Conservation (phyloP, 2,329 filamentous ascomycete species). For the Simplicillium sp. region DNA sequence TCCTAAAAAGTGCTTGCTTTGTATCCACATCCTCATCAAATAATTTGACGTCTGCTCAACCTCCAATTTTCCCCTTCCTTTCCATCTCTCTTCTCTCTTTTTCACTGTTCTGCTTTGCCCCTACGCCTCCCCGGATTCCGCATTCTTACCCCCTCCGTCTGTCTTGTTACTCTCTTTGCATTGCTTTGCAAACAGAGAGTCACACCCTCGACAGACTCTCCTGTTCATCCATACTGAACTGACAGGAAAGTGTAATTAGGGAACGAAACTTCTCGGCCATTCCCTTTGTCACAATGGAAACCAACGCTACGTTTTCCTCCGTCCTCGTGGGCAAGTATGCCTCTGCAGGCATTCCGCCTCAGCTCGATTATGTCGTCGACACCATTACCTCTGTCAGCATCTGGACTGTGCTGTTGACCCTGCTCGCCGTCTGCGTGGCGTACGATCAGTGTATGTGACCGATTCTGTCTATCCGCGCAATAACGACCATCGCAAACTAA, state of each 20-base stretch:
- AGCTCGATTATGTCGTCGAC: slow-evolving; percentile 46
- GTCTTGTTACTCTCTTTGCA: not conserved
- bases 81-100: not conserved
- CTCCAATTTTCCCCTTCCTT: not conserved
- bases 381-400: slow-evolving; percentile 46
- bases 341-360: slow-evolving; percentile 40
- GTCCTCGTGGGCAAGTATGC: slow-evolving; percentile 51
- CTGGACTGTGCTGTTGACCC: slow-evolving; percentile 56
- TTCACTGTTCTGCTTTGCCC: not conserved
- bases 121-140: too few relatives aligned
- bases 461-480: not conserved
- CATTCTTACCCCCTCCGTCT: too few relatives aligned
- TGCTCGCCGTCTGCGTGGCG: slow-evolving; percentile 61
- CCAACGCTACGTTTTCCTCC: slow-evolving; percentile 59
- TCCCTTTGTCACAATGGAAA: slow-evolving; percentile 30
- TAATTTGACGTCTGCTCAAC: not conserved
- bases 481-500: slow-evolving; percentile 1
- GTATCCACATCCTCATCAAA: not conserved
- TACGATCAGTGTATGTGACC: slow-evolving; percentile 79
- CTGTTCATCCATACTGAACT: too few relatives aligned
- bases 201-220: too few relatives aligned
- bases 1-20: too few relatives aligned
- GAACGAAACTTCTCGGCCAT: too few relatives aligned
- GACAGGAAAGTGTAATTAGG: too few relatives aligned
- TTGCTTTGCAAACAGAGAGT: not conserved